A percentile compares a stretch with the other conserved stretches of the same genome.
phyloP scores from a whole-genome alignment of 768 basidiomycete genomes.

The Obba rivulosa region DNA sequence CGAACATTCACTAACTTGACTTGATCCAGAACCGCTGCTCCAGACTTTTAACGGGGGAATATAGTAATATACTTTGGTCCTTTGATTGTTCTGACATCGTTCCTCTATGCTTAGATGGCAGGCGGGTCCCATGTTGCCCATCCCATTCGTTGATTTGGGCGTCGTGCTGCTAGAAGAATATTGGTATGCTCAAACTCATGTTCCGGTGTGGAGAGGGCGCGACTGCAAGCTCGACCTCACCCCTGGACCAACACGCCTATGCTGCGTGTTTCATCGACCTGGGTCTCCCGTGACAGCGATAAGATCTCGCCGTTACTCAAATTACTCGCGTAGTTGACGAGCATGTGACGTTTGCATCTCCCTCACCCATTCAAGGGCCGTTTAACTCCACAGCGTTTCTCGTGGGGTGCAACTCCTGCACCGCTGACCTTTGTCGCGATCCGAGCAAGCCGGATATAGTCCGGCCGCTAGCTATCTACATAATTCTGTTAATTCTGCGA shows the following conservation, averaged over 20 bases:
- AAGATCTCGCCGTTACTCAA: constrained; percentile 14
- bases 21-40: too few relatives aligned
- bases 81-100: too few relatives aligned
- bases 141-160: constrained; percentile 28
- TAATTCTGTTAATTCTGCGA: constrained; percentile 44
- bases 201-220: constrained; percentile 20
- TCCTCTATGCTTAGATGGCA: constrained; percentile 20
- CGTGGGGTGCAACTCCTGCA: constrained; percentile 28
- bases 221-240: constrained; percentile 28
- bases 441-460: constrained; percentile 12
- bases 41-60: constrained; percentile 25
- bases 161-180: constrained; percentile 32
- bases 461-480: background rate
- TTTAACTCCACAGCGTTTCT: constrained; percentile 25
- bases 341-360: constrained; percentile 17
- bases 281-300: constrained; percentile 43
- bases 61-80: background rate
- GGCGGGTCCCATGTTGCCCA: constrained; percentile 15
- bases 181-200: constrained; percentile 18
- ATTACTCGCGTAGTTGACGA: constrained; percentile 26
- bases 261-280: constrained; percentile 61
- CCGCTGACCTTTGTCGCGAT: constrained; percentile 24
- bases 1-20: constrained; percentile 28
- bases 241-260: constrained; percentile 31
- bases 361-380: constrained; percentile 23